Percentiles rank a stretch among this genome's conserved stretches.
Evolutionary conservation across 2,329 filamentous ascomycete species (phyloP).

Genomic region (Elsinoe necatrix): DNA sequence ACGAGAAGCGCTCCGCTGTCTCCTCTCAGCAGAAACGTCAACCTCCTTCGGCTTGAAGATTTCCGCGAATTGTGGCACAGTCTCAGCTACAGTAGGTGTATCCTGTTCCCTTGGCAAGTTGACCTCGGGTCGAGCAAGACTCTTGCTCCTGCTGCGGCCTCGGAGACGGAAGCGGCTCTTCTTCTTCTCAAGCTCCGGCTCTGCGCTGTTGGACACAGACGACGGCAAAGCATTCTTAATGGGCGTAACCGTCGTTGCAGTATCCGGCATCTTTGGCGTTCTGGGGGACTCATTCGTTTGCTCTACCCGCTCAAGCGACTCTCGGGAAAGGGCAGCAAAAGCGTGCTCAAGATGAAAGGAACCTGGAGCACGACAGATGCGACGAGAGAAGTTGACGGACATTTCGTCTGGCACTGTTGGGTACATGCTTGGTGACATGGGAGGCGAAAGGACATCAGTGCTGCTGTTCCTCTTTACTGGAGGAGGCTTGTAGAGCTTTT

Average conservation of each 20-base stretch:
- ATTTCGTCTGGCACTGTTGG: conserved; percentile 28
- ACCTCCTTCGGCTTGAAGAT: not conserved
- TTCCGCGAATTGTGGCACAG: conserved; percentile 16
- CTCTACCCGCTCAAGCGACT: not conserved
- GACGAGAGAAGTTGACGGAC: conserved; percentile 30
- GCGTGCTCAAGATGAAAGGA: conserved; percentile 11
- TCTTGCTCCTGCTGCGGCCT: conserved; percentile 24
- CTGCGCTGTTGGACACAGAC: conserved; percentile 2
- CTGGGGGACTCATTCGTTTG: not conserved
- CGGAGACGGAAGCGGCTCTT: conserved; percentile 18
- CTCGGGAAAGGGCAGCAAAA: conserved; percentile 6
- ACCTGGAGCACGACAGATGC: conserved; percentile 6
- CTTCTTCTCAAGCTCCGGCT: conserved; percentile 18
- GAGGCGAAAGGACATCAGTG: conserved; percentile 20
- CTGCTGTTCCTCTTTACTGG: conserved; percentile 24
- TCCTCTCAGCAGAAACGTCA: not conserved
- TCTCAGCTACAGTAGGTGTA: conserved; percentile 21
- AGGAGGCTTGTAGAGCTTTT: conserved; percentile 28
- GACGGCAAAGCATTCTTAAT: not conserved
- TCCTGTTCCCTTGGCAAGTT: conserved; percentile 14
- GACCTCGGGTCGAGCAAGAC: conserved; percentile 18
- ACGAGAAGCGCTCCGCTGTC: not conserved
- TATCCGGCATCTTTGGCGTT: not conserved
- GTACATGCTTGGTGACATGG: conserved; percentile 19
- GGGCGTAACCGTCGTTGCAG: not conserved